Conservation (phyloP, 768 basidiomycete genomes). For the Hericium erinaceus region DNA sequence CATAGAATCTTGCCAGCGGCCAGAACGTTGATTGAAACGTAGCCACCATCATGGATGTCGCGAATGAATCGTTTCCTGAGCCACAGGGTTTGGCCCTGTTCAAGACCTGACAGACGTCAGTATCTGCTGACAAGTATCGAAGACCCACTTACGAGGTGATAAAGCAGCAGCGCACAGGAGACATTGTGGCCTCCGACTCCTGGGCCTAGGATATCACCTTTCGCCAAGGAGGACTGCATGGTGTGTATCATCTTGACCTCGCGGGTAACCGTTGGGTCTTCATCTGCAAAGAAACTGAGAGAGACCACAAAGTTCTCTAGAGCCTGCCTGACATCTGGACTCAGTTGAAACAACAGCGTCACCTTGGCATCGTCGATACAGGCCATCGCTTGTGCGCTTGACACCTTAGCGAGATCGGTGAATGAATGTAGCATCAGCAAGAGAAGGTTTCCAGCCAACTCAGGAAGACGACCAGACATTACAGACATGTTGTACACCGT, state of each 20-base stretch:
- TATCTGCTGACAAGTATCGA: background rate
- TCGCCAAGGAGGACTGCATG: slow-evolving; percentile 9
- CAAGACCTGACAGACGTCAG: slow-evolving; percentile 1
- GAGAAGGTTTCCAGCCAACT: slow-evolving; percentile 8
- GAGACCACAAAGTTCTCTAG: slow-evolving; percentile 13
- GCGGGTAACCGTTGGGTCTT: slow-evolving; percentile 4
- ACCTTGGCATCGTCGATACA: slow-evolving; percentile 12
- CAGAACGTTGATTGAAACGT: slow-evolving; percentile 55
- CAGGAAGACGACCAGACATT: slow-evolving; percentile 7
- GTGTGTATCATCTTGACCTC: slow-evolving; percentile 4
- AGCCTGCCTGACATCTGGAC: slow-evolving; percentile 5
- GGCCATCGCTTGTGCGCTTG: slow-evolving; percentile 7
- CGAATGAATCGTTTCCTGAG: slow-evolving; percentile 23
- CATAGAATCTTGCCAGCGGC: slow-evolving; percentile 56
- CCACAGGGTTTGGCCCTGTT: slow-evolving; percentile 9
- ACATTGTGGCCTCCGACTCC: slow-evolving; percentile 9
- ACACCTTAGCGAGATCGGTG: slow-evolving; percentile 6
- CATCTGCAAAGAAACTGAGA: slow-evolving; percentile 10
- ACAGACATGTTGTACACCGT: slow-evolving; percentile 8
- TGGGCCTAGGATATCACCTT: slow-evolving; percentile 13
- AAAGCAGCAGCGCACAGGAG: slow-evolving; percentile 12
- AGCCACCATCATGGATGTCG: slow-evolving; percentile 45
- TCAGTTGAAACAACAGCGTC: slow-evolving; percentile 10
- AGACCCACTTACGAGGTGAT: slow-evolving; percentile 9
- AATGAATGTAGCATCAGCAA: slow-evolving; percentile 5